phyloP scores from a whole-genome alignment of 169 alveolate species.

The Plasmodium gonderi region DNA sequence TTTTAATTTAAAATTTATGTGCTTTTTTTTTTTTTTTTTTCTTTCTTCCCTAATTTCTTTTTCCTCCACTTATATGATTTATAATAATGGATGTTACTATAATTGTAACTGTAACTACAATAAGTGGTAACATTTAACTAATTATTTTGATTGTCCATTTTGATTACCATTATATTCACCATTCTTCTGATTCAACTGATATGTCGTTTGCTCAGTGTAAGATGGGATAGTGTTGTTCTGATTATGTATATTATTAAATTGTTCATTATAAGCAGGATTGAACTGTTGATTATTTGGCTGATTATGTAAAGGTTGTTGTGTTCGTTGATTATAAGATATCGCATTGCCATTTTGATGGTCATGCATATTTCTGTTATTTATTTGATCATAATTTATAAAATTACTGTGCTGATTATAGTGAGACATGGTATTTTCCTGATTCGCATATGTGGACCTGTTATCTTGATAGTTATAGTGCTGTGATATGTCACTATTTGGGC shows the following conservation, averaged over 20 bases:
- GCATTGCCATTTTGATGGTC: slow-evolving; percentile 13
- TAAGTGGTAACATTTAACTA: not conserved
- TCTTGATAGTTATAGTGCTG: slow-evolving; percentile 30
- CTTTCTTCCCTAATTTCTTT: no score
- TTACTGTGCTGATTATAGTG: slow-evolving; percentile 49
- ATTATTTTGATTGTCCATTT: slow-evolving; percentile 3
- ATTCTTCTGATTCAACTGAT: not conserved
- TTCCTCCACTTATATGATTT: no score
- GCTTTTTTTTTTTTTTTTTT: no score
- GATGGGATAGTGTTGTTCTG: not conserved
- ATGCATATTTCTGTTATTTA: slow-evolving; percentile 15
- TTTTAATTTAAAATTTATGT: no score
- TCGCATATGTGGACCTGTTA: not conserved
- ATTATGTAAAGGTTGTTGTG: not conserved
- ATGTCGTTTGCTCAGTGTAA: not conserved
- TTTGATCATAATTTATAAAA: slow-evolving; percentile 1
- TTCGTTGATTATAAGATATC: not conserved
- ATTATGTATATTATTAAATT: slow-evolving; percentile 8
- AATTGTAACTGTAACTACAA: no score
- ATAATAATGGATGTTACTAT: no score
- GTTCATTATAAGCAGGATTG: slow-evolving; percentile 47
- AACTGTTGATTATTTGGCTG: slow-evolving; percentile 57
- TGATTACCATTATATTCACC: not conserved
- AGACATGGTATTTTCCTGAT: slow-evolving; percentile 1
- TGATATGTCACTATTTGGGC: slow-evolving; percentile 3